Conservation (phyloP, 2,329 filamentous ascomycete species). For the Ceratocystis harringtonii region DNA sequence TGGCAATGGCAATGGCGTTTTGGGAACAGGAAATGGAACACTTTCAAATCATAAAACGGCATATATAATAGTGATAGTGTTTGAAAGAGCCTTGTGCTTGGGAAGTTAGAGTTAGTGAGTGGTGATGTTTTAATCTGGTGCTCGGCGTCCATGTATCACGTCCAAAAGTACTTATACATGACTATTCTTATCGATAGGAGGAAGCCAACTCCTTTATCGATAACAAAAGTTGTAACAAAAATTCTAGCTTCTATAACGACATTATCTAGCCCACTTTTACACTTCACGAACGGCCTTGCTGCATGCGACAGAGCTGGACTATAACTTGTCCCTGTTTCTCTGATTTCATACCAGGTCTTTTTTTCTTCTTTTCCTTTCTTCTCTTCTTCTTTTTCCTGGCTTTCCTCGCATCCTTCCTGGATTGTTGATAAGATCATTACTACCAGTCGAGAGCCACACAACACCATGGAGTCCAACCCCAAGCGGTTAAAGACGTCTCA, state of each 20-base stretch:
- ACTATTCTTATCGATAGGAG: constrained; percentile 4
- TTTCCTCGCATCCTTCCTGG: not conserved
- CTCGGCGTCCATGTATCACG: not conserved
- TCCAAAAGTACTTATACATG: constrained; percentile 1
- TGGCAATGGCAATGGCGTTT: constrained; percentile 16
- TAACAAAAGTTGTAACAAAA: constrained; percentile 15
- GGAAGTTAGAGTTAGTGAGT: not conserved
- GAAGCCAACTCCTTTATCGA: constrained; percentile 11
- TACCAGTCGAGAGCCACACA: not conserved
- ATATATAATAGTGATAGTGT: not conserved
- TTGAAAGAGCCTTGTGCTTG: not conserved
- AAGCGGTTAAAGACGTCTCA: constrained; percentile 37
- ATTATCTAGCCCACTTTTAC: not conserved
- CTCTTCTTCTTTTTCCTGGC: not conserved
- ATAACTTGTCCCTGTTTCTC: not conserved
- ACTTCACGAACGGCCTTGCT: not conserved
- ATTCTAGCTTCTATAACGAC: constrained; percentile 1
- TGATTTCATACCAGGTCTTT: not conserved
- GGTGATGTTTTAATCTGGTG: not conserved
- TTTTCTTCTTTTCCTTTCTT: not conserved
- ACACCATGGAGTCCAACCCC: constrained; percentile 31
- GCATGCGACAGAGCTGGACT: not conserved
- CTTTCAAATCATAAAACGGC: constrained; percentile 14
- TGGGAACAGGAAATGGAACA: constrained; percentile 15
- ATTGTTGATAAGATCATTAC: too few relatives aligned